Evolutionary conservation across 768 basidiomycete genomes (phyloP), one percentile per base, ranked within the genome.

Genomic region (Collybia nuda): DNA sequence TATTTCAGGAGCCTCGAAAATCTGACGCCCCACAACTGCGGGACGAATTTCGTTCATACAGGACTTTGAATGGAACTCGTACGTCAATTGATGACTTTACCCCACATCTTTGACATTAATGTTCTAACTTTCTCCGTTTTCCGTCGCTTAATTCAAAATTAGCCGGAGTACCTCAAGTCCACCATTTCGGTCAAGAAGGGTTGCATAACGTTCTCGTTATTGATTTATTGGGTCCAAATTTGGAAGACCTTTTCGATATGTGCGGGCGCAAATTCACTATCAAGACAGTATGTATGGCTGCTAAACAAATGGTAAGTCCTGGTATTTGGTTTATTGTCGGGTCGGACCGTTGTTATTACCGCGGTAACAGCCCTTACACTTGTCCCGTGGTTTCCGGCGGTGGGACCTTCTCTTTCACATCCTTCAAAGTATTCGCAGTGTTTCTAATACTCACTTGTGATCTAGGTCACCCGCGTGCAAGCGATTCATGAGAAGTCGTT

Each of bases 201-300:
- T 79, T 98, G 37, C 97, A 99, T 74, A 99, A 99, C 68, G 92
- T 91, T 50, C 82, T 92, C 43, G 90, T 90, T 66, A 90, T 95
- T 53, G 96, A 99, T 72, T 78, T 99, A 24, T 79, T 99, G 12
- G 97, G 96, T n/a, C 96, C 96, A 18, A 96, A 94, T 61, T 74
- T 99, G 39, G 96, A 99, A 71, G 96, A 99, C 65, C 79, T 99
- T 28, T 98, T 99, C 65, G 96, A 98, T 71, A 94, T 97, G 93
- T 98, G 95, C 66, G 85, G 88, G n/a, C 87, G 96, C 57, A 98
- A 98, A 72, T 99, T 98, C 73, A 84, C 84, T 46, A 86, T 96
- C 68, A 99, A 99, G 81, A 98, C 96, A 0, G 96, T 98, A 22
- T 97, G 93, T 66, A 93, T 99, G 96, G 90, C 92, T 45, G 97